Evolutionary conservation across 306 rosid genomes (phyloP).

Genomic region (Rosa persica): DNA sequence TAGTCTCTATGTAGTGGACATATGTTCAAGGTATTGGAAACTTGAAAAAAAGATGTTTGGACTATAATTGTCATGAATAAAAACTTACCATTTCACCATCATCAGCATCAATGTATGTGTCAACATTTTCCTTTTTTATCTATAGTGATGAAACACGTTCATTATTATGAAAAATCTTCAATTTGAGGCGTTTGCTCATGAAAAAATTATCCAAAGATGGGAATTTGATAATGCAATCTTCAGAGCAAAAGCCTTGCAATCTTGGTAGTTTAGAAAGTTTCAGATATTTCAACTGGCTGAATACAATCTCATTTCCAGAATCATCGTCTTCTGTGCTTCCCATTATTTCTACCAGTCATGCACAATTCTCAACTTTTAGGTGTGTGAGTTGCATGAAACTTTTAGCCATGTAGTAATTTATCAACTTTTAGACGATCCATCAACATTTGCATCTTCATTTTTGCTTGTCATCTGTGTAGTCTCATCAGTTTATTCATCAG

Average conservation of each 20-base stretch:
- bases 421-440: background rate
- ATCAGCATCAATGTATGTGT: background rate
- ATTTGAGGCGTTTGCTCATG: background rate
- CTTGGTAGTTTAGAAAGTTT: background rate
- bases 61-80: too few relatives aligned
- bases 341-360: background rate
- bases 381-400: background rate
- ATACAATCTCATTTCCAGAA: background rate
- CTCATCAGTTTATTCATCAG: background rate
- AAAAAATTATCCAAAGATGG: background rate
- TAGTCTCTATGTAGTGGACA: background rate
- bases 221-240: background rate
- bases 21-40: background rate
- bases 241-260: background rate
- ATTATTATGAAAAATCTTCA: background rate
- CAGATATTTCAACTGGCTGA: background rate
- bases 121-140: background rate
- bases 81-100: background rate
- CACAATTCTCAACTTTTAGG: background rate
- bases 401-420: background rate
- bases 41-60: background rate
- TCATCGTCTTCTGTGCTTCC: background rate
- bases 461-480: background rate
- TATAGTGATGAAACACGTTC: background rate
- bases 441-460: background rate